Percentiles rank a stretch among this genome's conserved stretches.
These are phyloP conservation scores for Fusarium nurragi DNA, from an alignment of 2,329 filamentous ascomycete species.

Conservation along the genomic window DNA sequence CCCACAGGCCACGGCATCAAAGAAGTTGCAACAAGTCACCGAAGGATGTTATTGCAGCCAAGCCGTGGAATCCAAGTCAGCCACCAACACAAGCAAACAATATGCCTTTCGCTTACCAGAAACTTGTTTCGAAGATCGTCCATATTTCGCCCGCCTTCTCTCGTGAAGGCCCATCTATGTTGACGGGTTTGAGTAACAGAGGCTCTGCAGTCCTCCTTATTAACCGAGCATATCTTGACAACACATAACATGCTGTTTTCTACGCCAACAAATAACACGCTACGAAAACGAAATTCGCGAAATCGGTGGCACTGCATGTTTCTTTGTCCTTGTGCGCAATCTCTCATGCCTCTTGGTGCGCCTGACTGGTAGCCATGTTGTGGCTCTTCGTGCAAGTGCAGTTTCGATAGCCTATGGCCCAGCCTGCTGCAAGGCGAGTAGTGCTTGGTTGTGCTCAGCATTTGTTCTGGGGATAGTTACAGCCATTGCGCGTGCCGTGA, in stretches of 20 bases:
- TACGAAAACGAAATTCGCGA: slow-evolving; percentile 3
- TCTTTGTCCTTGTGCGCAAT: slow-evolving; percentile 19
- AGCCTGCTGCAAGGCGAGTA: slow-evolving; percentile 14
- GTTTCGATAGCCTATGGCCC: slow-evolving; percentile 6
- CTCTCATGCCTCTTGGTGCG: slow-evolving; percentile 16
- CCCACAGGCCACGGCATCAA: neutral
- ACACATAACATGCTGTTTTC: slow-evolving; percentile 11
- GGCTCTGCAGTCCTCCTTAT: slow-evolving; percentile 20
- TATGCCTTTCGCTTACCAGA: slow-evolving; percentile 13
- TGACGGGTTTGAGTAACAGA: slow-evolving; percentile 16
- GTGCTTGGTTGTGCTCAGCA: slow-evolving; percentile 4
- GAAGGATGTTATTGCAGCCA: neutral
- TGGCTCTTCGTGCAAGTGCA: slow-evolving; percentile 4
- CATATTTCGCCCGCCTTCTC: neutral
- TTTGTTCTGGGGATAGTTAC: neutral
- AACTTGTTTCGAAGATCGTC: neutral
- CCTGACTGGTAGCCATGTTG: slow-evolving; percentile 7
- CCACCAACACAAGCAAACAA: neutral
- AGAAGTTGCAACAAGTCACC: neutral
- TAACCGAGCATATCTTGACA: slow-evolving; percentile 12
- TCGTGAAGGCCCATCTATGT: neutral
- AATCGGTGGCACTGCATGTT: slow-evolving; percentile 28
- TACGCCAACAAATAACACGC: slow-evolving; percentile 6
- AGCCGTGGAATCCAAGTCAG: neutral
- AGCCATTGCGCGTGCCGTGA: neutral